Base-by-base conservation (phyloP, 805 yeast species). In the Candida dendrica region DNA sequence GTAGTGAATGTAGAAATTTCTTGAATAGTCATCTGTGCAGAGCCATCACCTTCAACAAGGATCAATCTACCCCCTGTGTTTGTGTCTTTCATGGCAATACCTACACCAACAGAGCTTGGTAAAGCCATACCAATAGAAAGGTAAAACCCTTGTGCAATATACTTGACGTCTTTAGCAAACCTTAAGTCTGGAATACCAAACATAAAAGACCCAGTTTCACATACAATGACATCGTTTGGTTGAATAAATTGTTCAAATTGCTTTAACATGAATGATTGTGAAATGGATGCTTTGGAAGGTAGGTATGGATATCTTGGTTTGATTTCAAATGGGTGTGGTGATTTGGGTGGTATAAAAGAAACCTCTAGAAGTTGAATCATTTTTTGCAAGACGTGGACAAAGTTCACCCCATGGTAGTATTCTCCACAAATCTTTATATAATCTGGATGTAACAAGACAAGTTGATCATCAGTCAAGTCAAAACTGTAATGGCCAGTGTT, bases 11-110 rank as follows among this genome's bases (percentile, higher is more conserved):
- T 71, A 1, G 87, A 76, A 39, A 81, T 61, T 57, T 90, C 97
- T 69, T 90, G 96, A 42, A 84, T 70, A 4, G 96, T 88, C 95
- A 90, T 85, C 66, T 87, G 95, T 2, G 96, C 91, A 3, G 95
- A 81, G 1, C 97, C 97, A 60, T 90, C 97, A 42, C 97, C 96
- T 67, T 85, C 89, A 15, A 87, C 64, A 19, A 89, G 66, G 17
- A 87, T 68, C 37, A 89, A 69, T 52, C 95, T 74, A 27, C 80
- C 72, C 3, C 53, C 40, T 6, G 68, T 65, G 35, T 52, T 56
- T 38, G 71, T 50, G 53, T 84, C 95, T 39, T 72, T 69, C 63
- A 75, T 66, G 0, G 91, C 96, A 42, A 85, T 65, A 16, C 86
- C 79, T 20, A 81, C 84, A 39, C 97, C 97, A 43, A 90, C 72